Base-by-base conservation (phyloP, 495 filamentous ascomycete genomes). In the Paragyromitra xinjiangensis region DNA sequence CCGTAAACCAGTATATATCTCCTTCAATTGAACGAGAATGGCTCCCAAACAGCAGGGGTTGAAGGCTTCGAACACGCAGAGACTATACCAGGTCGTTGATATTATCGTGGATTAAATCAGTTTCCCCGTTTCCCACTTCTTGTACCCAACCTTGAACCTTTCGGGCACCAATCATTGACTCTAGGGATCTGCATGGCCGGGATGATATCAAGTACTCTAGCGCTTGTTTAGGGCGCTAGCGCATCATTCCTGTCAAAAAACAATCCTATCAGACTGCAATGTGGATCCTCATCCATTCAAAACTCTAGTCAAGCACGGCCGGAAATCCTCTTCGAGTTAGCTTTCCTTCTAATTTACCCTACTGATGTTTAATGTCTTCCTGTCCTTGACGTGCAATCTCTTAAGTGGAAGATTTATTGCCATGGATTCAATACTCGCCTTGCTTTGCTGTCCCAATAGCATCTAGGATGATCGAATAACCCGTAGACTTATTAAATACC, bases 391-490 rank as follows among this genome's bases (percentile, higher is more conserved):
- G 29, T 34, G 37, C 34, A 53, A 59, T 59, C 12, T 29, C 40
- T 53, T 62, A 70, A 75, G 40, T 29, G 14, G 22, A 26, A 39
- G 6, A 34, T 40, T 63, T 75, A 70, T 75, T 16, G 19, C n/a
- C 44, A 62, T 75, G 29, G 42, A 63, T 75, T 44, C 7, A 45
- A 12, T 3, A 56, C 56, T 6, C 9, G 5, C 37, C 37, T 42
- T 45, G 40, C 67, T 45, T 69, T 61, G 39, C 67, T 69, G 53
- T 69, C 67, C 39, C 40, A 69, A 48, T 69, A 59, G 24, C n/a
- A 48, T 45, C 39, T 59, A 22, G 48, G 48, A 40, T 7, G 29
- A 9, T 24, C n/a, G 56, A 29, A 40, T 69, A 44, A 56, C 6
- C 7, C 7, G 66, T 56, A 40, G 26, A 19, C 19, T 61, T 40